Base-by-base conservation (phyloP, 2,329 filamentous ascomycete species). In the Leptographium radiaticola region DNA sequence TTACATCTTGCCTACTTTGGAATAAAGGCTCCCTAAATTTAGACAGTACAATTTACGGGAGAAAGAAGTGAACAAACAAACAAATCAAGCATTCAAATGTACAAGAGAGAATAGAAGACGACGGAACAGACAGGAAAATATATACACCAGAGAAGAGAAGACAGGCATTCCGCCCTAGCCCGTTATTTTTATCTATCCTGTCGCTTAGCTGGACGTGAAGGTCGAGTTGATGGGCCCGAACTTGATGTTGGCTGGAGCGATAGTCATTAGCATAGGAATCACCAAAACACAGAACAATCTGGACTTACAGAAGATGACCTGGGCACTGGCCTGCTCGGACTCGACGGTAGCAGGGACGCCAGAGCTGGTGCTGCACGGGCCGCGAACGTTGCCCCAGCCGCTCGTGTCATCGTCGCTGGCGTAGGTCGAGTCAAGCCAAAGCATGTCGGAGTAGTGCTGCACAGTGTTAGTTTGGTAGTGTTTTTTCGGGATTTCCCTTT, bases 351-450 rank as follows among this genome's bases (percentile, higher is more conserved):
- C 51, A 11, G 75, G 75, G 12, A 65, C 67, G 40, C 75, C 75
- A 25, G 72, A 72, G 51, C 61, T 64, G 25, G 67, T 68, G 53
- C 65, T 57, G 61, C 76, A 76, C 8, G 65, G 64, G 34, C 74
- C 74, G 58, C 74, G 70, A 48, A 62, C 66, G 59, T 68, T 68
- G 62, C 73, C 73, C 34, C 69, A 69, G 5, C 55, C 55, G 47
- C 62, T 62, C 8, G 66, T 51, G 48, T 66, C 57, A 31, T 60
- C 66, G 55, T 67, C 64, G 51, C 70, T 69, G 16, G 76, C 75
- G 69, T 75, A 79, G 62, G 66, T 70, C n/a, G 72, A 74, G 68
- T 82, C 79, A 56, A 83, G 72, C 79, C 79, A 83, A 53, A 79
- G 71, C 77, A 82, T 81, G 68, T 77, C 74, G 62, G 78, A 69